Evolutionary conservation across 2,329 filamentous ascomycete species (phyloP), one percentile per base, ranked within the genome.

Genomic region (Alternaria conjuncta): DNA sequence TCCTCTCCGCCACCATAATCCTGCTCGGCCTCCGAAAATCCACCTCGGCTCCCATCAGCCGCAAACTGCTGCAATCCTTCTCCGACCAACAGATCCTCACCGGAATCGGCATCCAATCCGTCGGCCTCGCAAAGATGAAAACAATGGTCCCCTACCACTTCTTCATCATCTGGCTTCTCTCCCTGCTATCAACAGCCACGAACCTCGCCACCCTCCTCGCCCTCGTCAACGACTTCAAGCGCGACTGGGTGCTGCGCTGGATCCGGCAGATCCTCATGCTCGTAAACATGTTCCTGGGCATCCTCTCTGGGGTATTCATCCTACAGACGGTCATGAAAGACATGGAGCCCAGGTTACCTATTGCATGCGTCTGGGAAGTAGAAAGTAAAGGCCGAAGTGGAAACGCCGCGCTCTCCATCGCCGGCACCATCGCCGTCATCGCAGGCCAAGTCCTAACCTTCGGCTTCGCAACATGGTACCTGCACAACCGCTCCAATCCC

Each of bases 141-240:
- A 81, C 82, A 6, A 85, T 91, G 75, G 84, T 89, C 0, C 85
- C 88, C 0, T 92, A 92, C 74, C 89, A 92, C 78, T 90, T 91
- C 81, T 91, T 91, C 80, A 84, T 91, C 58, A 86, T 91, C 67
- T 91, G 89, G 89, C 89, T 90, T 81, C 80, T 91, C 2, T 88
- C 87, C 0, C 78, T 90, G 12, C 82, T 91, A 8, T 88, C 88
- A 15, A 90, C 88, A 66, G 87, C 88, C 1, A 90, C 89, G 3
- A 89, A 91, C 76, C 88, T 90, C 62, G 84, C 87, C 5, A 88
- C 88, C 0, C 80, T 91, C 15, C 82, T 91, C n/a, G 88, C 87
- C 1, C 83, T 91, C 32, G 87, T 89, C 2, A 86, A 86, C 72
- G 88, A 91, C 71, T 90, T 90, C 79, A 87, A 87, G 67, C 81